phyloP scores from a whole-genome alignment of 768 basidiomycete species.

The Cystoderma amianthinum region DNA sequence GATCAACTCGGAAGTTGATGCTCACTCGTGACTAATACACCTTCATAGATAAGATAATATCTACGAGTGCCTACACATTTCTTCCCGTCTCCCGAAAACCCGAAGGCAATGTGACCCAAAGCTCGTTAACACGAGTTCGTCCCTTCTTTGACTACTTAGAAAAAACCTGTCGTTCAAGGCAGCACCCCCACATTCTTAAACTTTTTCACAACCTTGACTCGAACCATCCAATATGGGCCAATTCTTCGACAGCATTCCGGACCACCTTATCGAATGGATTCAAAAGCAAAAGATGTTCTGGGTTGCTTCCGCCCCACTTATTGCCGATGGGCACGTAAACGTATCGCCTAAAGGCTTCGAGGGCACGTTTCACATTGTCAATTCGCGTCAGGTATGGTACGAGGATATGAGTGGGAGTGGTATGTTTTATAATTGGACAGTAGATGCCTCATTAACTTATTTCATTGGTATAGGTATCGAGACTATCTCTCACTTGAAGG shows the following conservation, averaged over 20 bases:
- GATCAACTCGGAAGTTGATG: no score
- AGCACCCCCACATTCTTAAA: neutral
- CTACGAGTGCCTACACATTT: no score
- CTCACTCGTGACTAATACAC: no score
- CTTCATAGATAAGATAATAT: neutral
- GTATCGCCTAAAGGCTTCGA: slow-evolving; percentile 53
- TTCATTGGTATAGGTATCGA: slow-evolving; percentile 35
- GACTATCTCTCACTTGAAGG: slow-evolving; percentile 54
- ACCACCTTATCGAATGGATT: slow-evolving; percentile 43
- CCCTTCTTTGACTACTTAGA: neutral
- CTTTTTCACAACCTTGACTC: neutral
- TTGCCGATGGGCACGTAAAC: slow-evolving; percentile 53
- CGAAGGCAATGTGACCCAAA: neutral
- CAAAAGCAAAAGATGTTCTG: slow-evolving; percentile 53
- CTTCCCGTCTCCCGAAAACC: neutral
- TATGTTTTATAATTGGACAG: slow-evolving; percentile 12
- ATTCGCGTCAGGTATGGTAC: slow-evolving; percentile 51
- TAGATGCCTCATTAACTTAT: neutral
- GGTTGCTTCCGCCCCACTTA: slow-evolving; percentile 56
- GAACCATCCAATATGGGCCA: slow-evolving; percentile 36
- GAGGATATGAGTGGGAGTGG: slow-evolving; percentile 63
- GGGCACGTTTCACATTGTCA: slow-evolving; percentile 44
- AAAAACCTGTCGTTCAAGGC: neutral
- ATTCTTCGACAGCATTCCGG: slow-evolving; percentile 45
- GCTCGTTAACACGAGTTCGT: neutral